Percentiles rank a stretch among this genome's conserved stretches.
phyloP scores from a whole-genome alignment of 805 yeast genomes.

The Candida quercuum region DNA sequence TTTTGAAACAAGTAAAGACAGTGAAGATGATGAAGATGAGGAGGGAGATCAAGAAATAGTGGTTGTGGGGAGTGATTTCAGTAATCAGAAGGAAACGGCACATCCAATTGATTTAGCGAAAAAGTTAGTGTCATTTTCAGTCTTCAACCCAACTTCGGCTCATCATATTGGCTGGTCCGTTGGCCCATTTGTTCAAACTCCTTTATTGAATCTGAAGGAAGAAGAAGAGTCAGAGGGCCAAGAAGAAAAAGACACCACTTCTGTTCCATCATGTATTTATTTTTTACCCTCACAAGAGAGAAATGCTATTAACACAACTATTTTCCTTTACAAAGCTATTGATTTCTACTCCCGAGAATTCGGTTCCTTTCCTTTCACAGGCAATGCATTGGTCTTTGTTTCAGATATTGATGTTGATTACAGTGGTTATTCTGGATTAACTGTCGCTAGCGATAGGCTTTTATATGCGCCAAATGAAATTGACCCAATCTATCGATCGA shows the following conservation, averaged over 20 bases:
- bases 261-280: slow-evolving; percentile 57
- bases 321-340: slow-evolving; percentile 71
- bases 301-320: slow-evolving; percentile 63
- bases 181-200: slow-evolving; percentile 74
- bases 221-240: slow-evolving; percentile 26
- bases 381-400: slow-evolving; percentile 74
- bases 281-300: slow-evolving; percentile 54
- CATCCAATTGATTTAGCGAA: slow-evolving; percentile 73
- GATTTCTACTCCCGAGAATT: slow-evolving; percentile 82
- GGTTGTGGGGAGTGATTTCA: slow-evolving; percentile 68
- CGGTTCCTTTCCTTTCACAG: slow-evolving; percentile 88
- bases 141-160: slow-evolving; percentile 83
- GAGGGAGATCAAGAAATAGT: slow-evolving; percentile 40
- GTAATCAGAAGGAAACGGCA: slow-evolving; percentile 60
- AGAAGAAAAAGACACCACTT: slow-evolving; percentile 32
- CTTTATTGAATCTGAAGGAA: slow-evolving; percentile 40
- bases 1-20: slow-evolving; percentile 20
- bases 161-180: slow-evolving; percentile 95
- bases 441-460: slow-evolving; percentile 53
- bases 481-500: slow-evolving; percentile 70
- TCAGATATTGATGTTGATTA: slow-evolving; percentile 44
- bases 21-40: slow-evolving; percentile 27
- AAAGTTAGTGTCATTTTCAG: slow-evolving; percentile 66
- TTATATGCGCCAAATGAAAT: slow-evolving; percentile 69
- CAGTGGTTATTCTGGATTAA: slow-evolving; percentile 70